Evolutionary conservation across 768 basidiomycete genomes (phyloP), one percentile per base, ranked within the genome.

Genomic region (Naganishia vishniacii): DNA sequence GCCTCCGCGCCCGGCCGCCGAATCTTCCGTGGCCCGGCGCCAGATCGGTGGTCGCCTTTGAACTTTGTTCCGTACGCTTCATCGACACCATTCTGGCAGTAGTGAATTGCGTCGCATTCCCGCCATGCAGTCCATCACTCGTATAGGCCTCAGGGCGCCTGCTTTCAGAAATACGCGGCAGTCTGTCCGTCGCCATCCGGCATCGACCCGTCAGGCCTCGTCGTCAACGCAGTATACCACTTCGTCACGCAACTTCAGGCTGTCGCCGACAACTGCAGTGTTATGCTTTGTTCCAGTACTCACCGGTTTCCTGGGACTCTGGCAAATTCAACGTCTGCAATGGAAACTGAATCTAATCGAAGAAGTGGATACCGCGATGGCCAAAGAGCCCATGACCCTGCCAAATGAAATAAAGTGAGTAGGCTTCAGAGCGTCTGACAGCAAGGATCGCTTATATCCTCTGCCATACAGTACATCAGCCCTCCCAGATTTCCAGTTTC

Each of bases 291-390:
- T 95, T 61, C 95, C 95, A 0, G 79, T 97, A 65, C 86, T 95
- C 73, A 91, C 91, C 0, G 91, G 92, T 69, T 87, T 82, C 16
- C 80, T 99, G 66, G 94, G 95, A 84, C 85, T 75, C 20, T 98
- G 94, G 94, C 95, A 99, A 78, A 80, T 99, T 32, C 84, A 89
- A 70, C 84, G 95, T 49, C 82, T 98, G 31, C 84, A 89, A 75
- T 99, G 95, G 95, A 99, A 99, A 78, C 81, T 94, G 47, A 84
- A 84, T 59, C 81, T 99, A 56, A 97, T 98, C 67, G 89, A 95
- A 68, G 89, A 97, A 71, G 81, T 98, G 37, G 88, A 95, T 74
- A 86, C 89, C 77, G 94, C 95, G 78, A 79, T 98, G 37, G 82
- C 87, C 67, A 81, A 87, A 16, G 84, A 83, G 32, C 87, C 94